Conservation (phyloP, 2,329 filamentous ascomycete species). For the Alternaria brassicae region DNA sequence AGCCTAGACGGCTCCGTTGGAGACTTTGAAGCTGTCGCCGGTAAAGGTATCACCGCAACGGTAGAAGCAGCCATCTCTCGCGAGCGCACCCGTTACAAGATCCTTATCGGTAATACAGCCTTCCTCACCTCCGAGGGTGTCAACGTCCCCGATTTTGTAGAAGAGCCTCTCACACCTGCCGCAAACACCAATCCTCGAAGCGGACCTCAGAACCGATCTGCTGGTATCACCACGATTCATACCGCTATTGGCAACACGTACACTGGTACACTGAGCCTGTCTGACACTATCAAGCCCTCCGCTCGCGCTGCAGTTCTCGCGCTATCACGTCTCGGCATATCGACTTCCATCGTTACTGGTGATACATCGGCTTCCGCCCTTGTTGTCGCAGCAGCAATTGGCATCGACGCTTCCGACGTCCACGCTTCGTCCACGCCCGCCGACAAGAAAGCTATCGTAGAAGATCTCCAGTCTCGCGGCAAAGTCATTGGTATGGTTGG, state of each 20-base stretch:
- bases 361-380: constrained; percentile 86
- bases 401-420: constrained; percentile 77
- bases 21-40: constrained; percentile 83
- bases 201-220: constrained; percentile 48
- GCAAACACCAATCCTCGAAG: constrained; percentile 40
- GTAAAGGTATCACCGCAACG: constrained; percentile 80
- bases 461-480: constrained; percentile 73
- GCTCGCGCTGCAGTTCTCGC: constrained; percentile 82
- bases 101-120: constrained; percentile 82
- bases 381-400: constrained; percentile 81
- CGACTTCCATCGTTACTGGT: constrained; percentile 90
- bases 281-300: constrained; percentile 89
- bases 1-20: constrained; percentile 83
- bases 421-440: constrained; percentile 88
- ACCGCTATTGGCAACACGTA: constrained; percentile 84
- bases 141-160: constrained; percentile 64
- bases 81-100: constrained; percentile 74
- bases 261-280: constrained; percentile 80
- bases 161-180: constrained; percentile 56
- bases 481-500: constrained; percentile 91
- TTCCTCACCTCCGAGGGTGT: constrained; percentile 78
- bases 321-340: constrained; percentile 82
- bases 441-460: constrained; percentile 87
- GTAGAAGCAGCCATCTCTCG: constrained; percentile 76
- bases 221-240: constrained; percentile 89